Evolutionary conservation across 2,329 filamentous ascomycete genomes (phyloP), one percentile per base, ranked within the genome.

Genomic region (Aspergillus sp.): DNA sequence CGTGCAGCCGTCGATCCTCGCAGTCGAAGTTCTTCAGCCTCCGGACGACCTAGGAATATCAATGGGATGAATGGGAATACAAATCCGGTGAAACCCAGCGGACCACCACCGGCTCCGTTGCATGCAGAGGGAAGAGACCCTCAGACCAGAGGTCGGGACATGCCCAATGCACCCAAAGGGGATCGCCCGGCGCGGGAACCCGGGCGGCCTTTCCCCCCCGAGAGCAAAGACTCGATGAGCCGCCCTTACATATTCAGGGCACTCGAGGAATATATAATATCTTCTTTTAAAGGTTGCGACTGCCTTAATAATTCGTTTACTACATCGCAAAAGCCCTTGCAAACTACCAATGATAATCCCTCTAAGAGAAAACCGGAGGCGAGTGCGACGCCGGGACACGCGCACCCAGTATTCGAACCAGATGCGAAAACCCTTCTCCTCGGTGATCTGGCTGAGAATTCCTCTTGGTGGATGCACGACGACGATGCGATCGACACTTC

Each of bases 361-460:
- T 66, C 71, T 24, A 69, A 70, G 58, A 74, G 73, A 55, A 69
- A 65, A 56, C 57, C 63, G 49, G 63, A 72, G 32, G 62, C 63
- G 65, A 65, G 74, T 61, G 62, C 77, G 73, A 55, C 65, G 59
- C 60, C 70, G 57, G 63, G 67, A 49, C 55, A 65, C 26, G 62
- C 63, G 10, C 78, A 77, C 59, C 77, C 78, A 26, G 74, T 87
- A 3, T 82, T 83, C 39, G 87, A 90, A 53, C 76, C 92, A 20
- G 91, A 95, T 71, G 85, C 89, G 1, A 95, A 92, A 69, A 84
- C 90, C 5, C 78, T 94, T 20, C 79, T 92, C 6, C 74, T 93
- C 2, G 90, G 90, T 2, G 86, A 93, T 67, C 82, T 93, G 65
- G 89, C 88, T 1, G 91, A 95, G 71, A 95, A 95, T 69, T 90